A percentile compares a stretch with the other conserved stretches of the same genome.
Evolutionary conservation across 768 basidiomycete species (phyloP).

Genomic region (Russula sp.): DNA sequence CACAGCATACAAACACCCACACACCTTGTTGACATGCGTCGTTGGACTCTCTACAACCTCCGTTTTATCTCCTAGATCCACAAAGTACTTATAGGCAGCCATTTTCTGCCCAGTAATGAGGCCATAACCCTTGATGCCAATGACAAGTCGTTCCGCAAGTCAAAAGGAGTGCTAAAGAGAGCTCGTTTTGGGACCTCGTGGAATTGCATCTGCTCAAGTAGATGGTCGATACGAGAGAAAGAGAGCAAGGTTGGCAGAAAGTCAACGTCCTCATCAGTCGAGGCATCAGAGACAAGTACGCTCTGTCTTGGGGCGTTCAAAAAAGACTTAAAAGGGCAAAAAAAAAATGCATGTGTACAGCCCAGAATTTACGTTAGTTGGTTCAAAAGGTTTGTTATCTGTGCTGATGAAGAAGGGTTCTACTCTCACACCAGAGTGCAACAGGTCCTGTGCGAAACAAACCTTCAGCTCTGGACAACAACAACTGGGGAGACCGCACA

Average conservation of each 20-base stretch:
- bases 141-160: constrained; percentile 66
- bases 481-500: background rate
- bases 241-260: constrained; percentile 64
- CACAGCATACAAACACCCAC: constrained; percentile 10
- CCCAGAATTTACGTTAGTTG: constrained; percentile 71
- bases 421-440: constrained; percentile 67
- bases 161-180: constrained; percentile 73
- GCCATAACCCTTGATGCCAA: constrained; percentile 88
- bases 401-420: constrained; percentile 88
- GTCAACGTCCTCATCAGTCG: constrained; percentile 42
- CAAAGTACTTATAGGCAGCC: constrained; percentile 74
- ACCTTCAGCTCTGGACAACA: background rate
- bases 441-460: constrained; percentile 55
- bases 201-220: constrained; percentile 73
- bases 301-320: constrained; percentile 35
- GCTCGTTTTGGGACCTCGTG: constrained; percentile 80
- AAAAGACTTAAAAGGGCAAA: background rate
- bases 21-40: constrained; percentile 69
- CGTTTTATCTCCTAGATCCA: constrained; percentile 68
- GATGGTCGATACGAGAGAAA: constrained; percentile 68
- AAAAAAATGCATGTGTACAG: constrained; percentile 39
- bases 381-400: constrained; percentile 56
- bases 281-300: constrained; percentile 48
- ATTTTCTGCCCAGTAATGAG: constrained; percentile 84
- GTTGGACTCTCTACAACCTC: constrained; percentile 68